These are phyloP conservation scores for Fusarium foetens DNA, from an alignment of 2,329 filamentous ascomycete species.

Conservation along the genomic window DNA sequence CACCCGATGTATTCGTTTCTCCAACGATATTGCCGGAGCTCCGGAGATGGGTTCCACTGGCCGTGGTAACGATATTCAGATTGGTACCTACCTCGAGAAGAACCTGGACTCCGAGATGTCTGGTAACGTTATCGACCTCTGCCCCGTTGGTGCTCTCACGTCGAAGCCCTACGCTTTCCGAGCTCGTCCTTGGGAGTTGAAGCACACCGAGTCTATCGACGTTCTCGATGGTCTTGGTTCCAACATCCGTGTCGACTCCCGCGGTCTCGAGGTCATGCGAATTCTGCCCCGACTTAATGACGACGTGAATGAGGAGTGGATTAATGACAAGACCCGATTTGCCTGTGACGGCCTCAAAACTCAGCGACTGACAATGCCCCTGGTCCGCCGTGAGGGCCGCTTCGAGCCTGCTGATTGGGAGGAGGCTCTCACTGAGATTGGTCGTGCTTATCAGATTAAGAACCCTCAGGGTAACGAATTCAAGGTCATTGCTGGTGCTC, in stretches of 20 bases:
- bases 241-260: conserved; percentile 92
- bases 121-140: conserved; percentile 97
- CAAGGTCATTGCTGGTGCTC: conserved; percentile 91
- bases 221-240: conserved; percentile 93
- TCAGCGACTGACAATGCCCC: conserved; percentile 90
- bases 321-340: conserved; percentile 97
- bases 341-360: conserved; percentile 97
- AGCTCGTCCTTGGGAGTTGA: conserved; percentile 95
- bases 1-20: conserved; percentile 96
- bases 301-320: conserved; percentile 99
- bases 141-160: conserved; percentile 94
- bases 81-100: conserved; percentile 96
- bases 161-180: conserved; percentile 99
- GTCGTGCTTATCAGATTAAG: conserved; percentile 80
- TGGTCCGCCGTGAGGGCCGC: conserved; percentile 88
- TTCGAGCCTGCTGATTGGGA: conserved; percentile 96
- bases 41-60: conserved; percentile 94
- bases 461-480: conserved; percentile 92
- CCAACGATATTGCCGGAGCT: conserved; percentile 95
- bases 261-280: conserved; percentile 96
- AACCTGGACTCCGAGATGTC: conserved; percentile 95
- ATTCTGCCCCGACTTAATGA: conserved; percentile 93
- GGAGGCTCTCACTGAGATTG: conserved; percentile 89
- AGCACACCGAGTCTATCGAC: conserved; percentile 95
- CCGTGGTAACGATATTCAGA: conserved; percentile 96